A percentile compares a stretch with the other conserved stretches of the same genome.
These are phyloP conservation scores for Tephrocybe rancida DNA, from an alignment of 768 basidiomycete genomes.

Conservation along the genomic window DNA sequence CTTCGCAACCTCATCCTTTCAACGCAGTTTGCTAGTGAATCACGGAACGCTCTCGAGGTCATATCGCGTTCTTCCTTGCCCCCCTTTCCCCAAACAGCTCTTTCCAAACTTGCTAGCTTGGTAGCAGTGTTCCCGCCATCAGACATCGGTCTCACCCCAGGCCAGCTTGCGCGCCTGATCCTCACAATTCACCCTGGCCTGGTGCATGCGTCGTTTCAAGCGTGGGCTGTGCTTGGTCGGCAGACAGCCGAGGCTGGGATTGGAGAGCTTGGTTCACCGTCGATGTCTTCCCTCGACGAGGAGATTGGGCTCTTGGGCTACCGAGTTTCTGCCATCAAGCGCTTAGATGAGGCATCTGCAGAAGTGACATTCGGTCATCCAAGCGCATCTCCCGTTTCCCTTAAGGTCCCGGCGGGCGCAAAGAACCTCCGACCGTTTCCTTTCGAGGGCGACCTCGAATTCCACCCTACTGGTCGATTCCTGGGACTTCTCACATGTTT, in stretches of 20 bases:
- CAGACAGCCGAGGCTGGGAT: conserved; percentile 58
- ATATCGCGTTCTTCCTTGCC: conserved; percentile 56
- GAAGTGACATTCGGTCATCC: conserved; percentile 43
- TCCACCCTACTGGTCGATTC: conserved; percentile 52
- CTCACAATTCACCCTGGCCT: conserved; percentile 63
- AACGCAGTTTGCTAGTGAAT: conserved; percentile 65
- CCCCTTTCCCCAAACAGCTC: conserved; percentile 66
- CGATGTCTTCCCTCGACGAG: conserved; percentile 40
- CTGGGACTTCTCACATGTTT: conserved; percentile 59
- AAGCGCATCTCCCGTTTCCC: conserved; percentile 24
- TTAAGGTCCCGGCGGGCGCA: conserved; percentile 53
- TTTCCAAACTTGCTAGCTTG: conserved; percentile 51
- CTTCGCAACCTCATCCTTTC: conserved; percentile 60
- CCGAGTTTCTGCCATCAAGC: conserved; percentile 37
- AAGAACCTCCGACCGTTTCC: conserved; percentile 49
- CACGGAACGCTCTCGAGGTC: conserved; percentile 52
- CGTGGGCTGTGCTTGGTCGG: conserved; percentile 61
- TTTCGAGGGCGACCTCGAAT: conserved; percentile 36
- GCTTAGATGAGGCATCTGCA: conserved; percentile 42
- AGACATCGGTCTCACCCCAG: conserved; percentile 33
- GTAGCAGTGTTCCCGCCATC: conserved; percentile 52
- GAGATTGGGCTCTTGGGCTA: conserved; percentile 57
- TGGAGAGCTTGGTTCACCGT: conserved; percentile 53
- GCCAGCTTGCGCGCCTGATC: conserved; percentile 55
- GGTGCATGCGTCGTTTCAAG: conserved; percentile 56